Evolutionary conservation across 345 rosid species (phyloP), one percentile per base, ranked within the genome.

Genomic region (Arabis alpina): DNA sequence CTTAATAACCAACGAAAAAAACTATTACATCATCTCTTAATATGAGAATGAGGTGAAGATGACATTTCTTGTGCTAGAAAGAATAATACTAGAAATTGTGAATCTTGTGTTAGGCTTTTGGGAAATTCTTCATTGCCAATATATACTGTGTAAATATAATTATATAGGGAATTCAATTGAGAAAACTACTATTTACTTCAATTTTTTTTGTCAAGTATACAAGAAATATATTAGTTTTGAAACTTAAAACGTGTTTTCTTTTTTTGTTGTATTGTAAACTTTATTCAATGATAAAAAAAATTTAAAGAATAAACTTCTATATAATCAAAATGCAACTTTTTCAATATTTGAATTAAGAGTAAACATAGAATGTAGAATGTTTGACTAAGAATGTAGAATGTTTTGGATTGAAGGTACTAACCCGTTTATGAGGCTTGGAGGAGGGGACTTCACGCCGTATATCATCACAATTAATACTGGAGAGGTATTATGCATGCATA

Each of bases 401-500:
- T n/a, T n/a, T 70, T 59, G 66, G 25, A 36, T 72, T 77, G 83
- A 61, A 90, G 96, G 86, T 57, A n/a, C n/a, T 88, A 80, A 40
- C 36, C 77, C n/a, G 53, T 78, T 75, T 64, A 79, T 73, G 8
- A 74, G 37, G 61, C 74, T 83, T 3, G 92, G 91, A 25, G 88
- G 92, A 75, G 82, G 82, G 64, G 91, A 82, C 81, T 91, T 91
- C 77, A 83, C 76, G 14, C 84, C 85, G 5, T 85, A 87, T 67
- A 73, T 83, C 60, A 62, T 87, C 44, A 85, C 81, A 2, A 82
- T 88, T 30, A 43, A 80, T 48, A 64, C 82, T 16, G 87, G 86
- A 28, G 92, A 90, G 89, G 94, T 90, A n/a, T n/a, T n/a, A n/a
- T n/a, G n/a, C n/a, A n/a, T n/a, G n/a, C n/a, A n/a, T n/a, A n/a